Evolutionary conservation across 306 rosid genomes (phyloP), one percentile per base, ranked within the genome.

Genomic region (Prunus mume): DNA sequence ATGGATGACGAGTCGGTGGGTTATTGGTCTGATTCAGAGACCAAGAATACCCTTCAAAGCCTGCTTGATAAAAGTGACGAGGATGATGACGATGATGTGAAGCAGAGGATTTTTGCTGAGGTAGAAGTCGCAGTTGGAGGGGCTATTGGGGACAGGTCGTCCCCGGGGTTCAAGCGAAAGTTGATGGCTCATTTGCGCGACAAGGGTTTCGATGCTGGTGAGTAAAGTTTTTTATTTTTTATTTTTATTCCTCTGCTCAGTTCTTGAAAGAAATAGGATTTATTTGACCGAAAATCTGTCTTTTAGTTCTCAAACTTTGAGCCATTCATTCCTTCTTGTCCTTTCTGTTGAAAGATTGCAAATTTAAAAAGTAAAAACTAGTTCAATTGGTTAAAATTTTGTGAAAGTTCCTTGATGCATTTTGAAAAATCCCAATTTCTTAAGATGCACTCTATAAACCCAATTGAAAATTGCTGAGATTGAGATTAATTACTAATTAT

Each of bases 181-280:
- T 78, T 95, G 75, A 90, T 92, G 97, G 58, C 89, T 63, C 86
- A 57, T 15, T 82, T 95, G 63, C 80, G 99, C 1, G 85, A 82
- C 3, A 85, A 69, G 68, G 93, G 97, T 51, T 86, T 92, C 64
- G 99, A 95, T 83, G 97, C 97, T 13, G 99, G 99, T 95, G 34
- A 86, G 92, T 75, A 7, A 12, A 0, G 18, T 50, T 1, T 56
- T 6, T n/a, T n/a, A n/a, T n/a, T 11, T 19, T 49, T 30, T 9
- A 10, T 27, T 57, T 52, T 38, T 9, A 38, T 38, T 38, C 9
- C 43, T 38, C 9, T 38, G 2, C 43, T 1, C 43, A 38, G 9
- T 38, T 38, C 2, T 38, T 38, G 43, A 38, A 38, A 38, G 43
- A 38, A 38, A 38, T 38, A 38, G 9, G 43, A 38, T 38, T 38